Evolutionary conservation across 768 basidiomycete genomes (phyloP).

Genomic region (Mycena olivaceomarginata): DNA sequence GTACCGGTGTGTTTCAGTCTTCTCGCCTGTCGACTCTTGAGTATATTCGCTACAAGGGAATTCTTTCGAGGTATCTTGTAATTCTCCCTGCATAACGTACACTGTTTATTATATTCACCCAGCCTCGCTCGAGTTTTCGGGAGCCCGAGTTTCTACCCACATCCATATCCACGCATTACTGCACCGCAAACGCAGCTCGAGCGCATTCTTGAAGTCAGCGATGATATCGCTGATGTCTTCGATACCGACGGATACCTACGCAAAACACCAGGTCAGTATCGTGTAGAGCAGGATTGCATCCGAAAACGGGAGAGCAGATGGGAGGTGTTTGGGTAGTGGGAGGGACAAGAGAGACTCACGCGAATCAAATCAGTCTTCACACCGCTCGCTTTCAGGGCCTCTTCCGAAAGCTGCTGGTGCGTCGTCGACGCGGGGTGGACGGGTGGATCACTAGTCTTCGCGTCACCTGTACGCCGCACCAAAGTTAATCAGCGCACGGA

Average conservation of each 20-base stretch:
- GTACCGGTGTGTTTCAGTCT: no score
- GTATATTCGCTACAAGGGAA: no score
- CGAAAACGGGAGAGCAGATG: no score
- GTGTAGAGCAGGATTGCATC: no score
- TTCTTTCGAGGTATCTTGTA: no score
- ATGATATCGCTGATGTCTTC: constrained; percentile 33
- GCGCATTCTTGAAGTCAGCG: constrained; percentile 30
- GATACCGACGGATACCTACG: constrained; percentile 31
- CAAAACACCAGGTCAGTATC: neutral
- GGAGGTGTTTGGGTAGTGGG: neutral
- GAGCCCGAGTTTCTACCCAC: no score
- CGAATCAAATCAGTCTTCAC: constrained; percentile 76
- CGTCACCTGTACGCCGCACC: constrained; percentile 23
- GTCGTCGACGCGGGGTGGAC: constrained; percentile 78
- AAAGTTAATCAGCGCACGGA: neutral
- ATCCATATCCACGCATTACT: neutral
- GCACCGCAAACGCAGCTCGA: constrained; percentile 17
- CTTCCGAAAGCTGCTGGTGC: constrained; percentile 70
- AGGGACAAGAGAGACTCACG: constrained; percentile 52
- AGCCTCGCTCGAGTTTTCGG: no score
- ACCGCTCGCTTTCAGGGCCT: constrained; percentile 69
- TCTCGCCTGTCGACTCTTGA: no score
- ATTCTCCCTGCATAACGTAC: no score
- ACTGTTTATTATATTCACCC: no score
- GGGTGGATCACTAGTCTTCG: constrained; percentile 69